A percentile compares a stretch with the other conserved stretches of the same genome.
These are phyloP conservation scores for Waltergamsia citrina DNA, from an alignment of 2,329 filamentous ascomycete genomes.

Conservation along the genomic window DNA sequence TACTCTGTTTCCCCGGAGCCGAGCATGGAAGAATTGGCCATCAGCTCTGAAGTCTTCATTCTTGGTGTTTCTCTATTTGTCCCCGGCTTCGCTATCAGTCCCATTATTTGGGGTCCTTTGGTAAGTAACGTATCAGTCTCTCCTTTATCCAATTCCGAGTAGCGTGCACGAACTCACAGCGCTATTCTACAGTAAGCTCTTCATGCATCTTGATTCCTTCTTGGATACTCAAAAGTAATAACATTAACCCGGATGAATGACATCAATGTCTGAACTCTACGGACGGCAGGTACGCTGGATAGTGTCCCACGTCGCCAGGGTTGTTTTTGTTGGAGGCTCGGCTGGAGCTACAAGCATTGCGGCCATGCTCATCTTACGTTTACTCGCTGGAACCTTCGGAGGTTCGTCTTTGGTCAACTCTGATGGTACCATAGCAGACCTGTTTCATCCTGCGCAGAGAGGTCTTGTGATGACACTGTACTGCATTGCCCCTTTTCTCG, in stretches of 20 bases:
- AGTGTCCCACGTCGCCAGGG: conserved; percentile 39
- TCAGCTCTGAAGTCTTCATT: conserved; percentile 61
- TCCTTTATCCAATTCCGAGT: not conserved
- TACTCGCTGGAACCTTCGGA: conserved; percentile 48
- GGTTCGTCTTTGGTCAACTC: conserved; percentile 46
- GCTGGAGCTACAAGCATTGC: conserved; percentile 41
- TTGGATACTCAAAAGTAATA: too few relatives aligned
- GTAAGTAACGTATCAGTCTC: too few relatives aligned
- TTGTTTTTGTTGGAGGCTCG: conserved; percentile 19
- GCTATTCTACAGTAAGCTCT: too few relatives aligned
- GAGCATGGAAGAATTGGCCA: conserved; percentile 59
- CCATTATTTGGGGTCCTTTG: conserved; percentile 50
- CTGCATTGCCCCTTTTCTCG: conserved; percentile 53
- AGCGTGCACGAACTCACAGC: too few relatives aligned
- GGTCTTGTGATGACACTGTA: conserved; percentile 47
- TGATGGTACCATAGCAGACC: conserved; percentile 47
- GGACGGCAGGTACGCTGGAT: conserved; percentile 45
- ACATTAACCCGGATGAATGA: too few relatives aligned
- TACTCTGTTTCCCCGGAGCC: conserved; percentile 30
- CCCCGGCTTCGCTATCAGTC: conserved; percentile 44
- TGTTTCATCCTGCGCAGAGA: conserved; percentile 37
- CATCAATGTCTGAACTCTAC: conserved; percentile 41
- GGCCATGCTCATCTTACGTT: conserved; percentile 49
- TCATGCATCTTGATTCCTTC: too few relatives aligned
- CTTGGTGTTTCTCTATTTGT: conserved; percentile 54